phyloP scores from a whole-genome alignment of 2,329 filamentous ascomycete species.

The Curvularia spicifera region DNA sequence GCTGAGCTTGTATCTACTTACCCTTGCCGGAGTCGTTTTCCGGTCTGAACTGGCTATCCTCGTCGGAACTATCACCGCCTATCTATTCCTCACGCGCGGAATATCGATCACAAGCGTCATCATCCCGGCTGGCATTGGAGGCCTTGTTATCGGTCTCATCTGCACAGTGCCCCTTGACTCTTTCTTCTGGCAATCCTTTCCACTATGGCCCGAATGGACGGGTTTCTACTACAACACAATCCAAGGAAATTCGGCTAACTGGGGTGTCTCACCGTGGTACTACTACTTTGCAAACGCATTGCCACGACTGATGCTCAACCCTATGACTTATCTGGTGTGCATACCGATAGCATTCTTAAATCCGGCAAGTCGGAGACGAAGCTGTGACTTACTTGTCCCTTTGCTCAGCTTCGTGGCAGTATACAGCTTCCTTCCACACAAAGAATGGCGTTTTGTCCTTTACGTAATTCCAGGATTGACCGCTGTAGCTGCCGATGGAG shows the following conservation, averaged over 20 bases:
- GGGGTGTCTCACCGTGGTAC: conserved; percentile 85
- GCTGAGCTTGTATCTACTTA: conserved; percentile 75
- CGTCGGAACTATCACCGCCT: conserved; percentile 70
- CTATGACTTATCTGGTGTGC: conserved; percentile 63
- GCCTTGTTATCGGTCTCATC: conserved; percentile 69
- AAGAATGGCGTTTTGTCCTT: conserved; percentile 94
- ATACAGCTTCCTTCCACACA: conserved; percentile 91
- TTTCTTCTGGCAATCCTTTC: conserved; percentile 84
- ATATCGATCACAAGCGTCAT: conserved; percentile 64
- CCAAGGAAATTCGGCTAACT: conserved; percentile 79
- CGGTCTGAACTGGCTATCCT: conserved; percentile 87
- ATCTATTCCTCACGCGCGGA: conserved; percentile 65
- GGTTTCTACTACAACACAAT: conserved; percentile 93
- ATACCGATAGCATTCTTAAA: conserved; percentile 62
- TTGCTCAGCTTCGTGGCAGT: conserved; percentile 74
- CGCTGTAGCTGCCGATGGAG: conserved; percentile 74
- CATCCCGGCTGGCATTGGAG: conserved; percentile 69
- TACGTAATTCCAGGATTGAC: conserved; percentile 85
- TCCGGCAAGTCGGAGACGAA: conserved; percentile 47
- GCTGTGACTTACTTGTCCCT: conserved; percentile 66
- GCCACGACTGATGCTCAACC: conserved; percentile 84
- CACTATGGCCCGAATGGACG: conserved; percentile 86
- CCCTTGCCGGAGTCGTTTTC: conserved; percentile 82
- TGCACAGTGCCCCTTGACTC: conserved; percentile 81
- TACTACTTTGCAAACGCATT: conserved; percentile 85